A percentile compares a stretch with the other conserved stretches of the same genome.
Conservation (phyloP, 192 early-diverging fungal genomes). For the Linnemannia zychae region DNA sequence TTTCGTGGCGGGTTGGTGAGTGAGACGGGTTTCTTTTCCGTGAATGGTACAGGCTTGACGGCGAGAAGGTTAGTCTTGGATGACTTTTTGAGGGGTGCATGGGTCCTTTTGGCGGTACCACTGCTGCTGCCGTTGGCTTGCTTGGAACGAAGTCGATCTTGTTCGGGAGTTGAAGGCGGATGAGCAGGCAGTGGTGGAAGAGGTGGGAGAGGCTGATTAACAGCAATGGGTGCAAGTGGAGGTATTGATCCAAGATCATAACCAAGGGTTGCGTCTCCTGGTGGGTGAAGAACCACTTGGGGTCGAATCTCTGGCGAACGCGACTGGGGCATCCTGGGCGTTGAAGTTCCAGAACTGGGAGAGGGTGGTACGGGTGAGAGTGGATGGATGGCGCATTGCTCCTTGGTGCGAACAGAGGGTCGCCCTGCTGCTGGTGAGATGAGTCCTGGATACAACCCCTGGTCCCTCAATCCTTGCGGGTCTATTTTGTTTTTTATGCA, state of each 20-base stretch:
- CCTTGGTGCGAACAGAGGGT: slow-evolving; percentile 28
- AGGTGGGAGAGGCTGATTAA: slow-evolving; percentile 43
- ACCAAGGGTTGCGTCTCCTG: slow-evolving; percentile 4
- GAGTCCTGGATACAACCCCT: slow-evolving; percentile 12
- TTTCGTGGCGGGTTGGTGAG: slow-evolving; percentile 61
- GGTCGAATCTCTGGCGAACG: slow-evolving; percentile 44
- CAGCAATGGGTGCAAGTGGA: slow-evolving; percentile 7
- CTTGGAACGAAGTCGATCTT: slow-evolving; percentile 7
- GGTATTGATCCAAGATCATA: slow-evolving; percentile 27
- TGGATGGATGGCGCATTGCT: slow-evolving; percentile 33
- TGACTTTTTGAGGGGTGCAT: background rate
- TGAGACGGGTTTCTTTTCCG: slow-evolving; percentile 45
- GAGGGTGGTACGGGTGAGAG: slow-evolving; percentile 34
- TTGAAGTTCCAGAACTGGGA: slow-evolving; percentile 35
- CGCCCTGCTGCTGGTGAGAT: background rate
- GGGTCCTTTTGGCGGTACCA: background rate
- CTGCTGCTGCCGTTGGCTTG: background rate
- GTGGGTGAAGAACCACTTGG: slow-evolving; percentile 15
- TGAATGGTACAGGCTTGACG: slow-evolving; percentile 8
- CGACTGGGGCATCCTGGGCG: slow-evolving; percentile 32
- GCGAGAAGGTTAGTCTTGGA: slow-evolving; percentile 7
- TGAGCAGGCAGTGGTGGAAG: slow-evolving; percentile 9
- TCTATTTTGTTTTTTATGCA: slow-evolving; percentile 4
- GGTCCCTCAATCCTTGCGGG: slow-evolving; percentile 11
- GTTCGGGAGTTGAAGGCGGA: slow-evolving; percentile 20